These are phyloP conservation scores for Picea glauca DNA, from an alignment of 75 land plant genomes.

Conservation along the genomic window DNA sequence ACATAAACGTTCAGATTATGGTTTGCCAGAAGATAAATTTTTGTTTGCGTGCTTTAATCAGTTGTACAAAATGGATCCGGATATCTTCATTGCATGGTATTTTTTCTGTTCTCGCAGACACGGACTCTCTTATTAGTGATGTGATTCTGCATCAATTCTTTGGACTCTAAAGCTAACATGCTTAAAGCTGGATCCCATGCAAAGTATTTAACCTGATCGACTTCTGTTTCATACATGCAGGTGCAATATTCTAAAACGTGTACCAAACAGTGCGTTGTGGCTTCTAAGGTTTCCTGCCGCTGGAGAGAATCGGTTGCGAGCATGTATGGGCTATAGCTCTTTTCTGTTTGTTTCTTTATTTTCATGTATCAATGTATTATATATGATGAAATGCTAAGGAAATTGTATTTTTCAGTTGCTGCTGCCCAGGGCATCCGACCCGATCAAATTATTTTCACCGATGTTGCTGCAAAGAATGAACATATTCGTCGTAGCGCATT, in stretches of 20 bases:
- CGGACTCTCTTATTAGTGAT: not conserved
- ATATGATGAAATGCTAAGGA: not conserved
- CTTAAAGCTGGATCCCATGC: too few species aligned
- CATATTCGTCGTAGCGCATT: slow-evolving; percentile 91
- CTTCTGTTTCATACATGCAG: slow-evolving; percentile 26
- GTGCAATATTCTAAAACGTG: slow-evolving; percentile 96
- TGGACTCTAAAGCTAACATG: not conserved
- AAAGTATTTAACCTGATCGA: not conserved
- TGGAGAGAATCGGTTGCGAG: slow-evolving; percentile 87
- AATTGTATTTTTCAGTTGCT: slow-evolving; percentile 61
- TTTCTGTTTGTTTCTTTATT: not conserved
- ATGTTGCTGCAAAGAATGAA: slow-evolving; percentile 93
- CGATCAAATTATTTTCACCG: slow-evolving; percentile 97
- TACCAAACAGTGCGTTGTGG: slow-evolving; percentile 96
- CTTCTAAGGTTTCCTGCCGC: slow-evolving; percentile 97
- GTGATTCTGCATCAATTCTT: not conserved
- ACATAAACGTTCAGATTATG: slow-evolving; percentile 93
- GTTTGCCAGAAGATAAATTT: slow-evolving; percentile 93
- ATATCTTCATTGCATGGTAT: slow-evolving; percentile 92
- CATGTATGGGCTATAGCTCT: slow-evolving; percentile 56
- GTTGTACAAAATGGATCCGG: slow-evolving; percentile 99
- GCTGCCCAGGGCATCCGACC: slow-evolving; percentile 76
- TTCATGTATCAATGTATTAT: not conserved
- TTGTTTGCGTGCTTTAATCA: slow-evolving; percentile 99
- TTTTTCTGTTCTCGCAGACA: not conserved